Base-by-base conservation (phyloP, 192 early-diverging fungal species). In the Coemansia sp. region DNA sequence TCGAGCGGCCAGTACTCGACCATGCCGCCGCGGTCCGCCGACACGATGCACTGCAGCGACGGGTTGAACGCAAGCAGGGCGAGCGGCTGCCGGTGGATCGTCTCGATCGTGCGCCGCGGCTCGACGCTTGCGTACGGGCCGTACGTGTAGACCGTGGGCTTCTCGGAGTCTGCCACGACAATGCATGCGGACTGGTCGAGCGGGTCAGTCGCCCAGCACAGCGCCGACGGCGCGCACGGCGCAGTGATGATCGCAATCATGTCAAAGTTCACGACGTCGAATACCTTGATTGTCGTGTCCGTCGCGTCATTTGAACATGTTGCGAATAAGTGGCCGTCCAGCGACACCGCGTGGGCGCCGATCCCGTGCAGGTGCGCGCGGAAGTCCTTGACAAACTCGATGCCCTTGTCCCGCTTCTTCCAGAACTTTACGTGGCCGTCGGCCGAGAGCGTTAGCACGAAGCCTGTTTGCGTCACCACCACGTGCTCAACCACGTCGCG, bases 351-450 rank as follows among this genome's bases (percentile, higher is more conserved):
- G 21, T 86, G 79, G 7, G 86, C 83, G 33, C 65, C 60, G 19
- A 87, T 82, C 24, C 80, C 76, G 5, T 80, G 72, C 9, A 97
- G 48, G 73, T 98, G 95, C 0, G 95, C 86, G 6, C 92, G 82
- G 69, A 91, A 99, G 67, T 97, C 95, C 77, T 99, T 99, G 30
- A 97, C 95, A 83, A 99, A 99, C 73, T 99, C 97, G 42, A 99
- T 90, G 11, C 95, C 97, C 32, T 80, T 80, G 5, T 80, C 84
- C 18, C 89, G 86, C 81, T 97, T 98, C 69, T 99, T 98, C 97
- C 97, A 99, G 55, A 98, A 99, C 73, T 99, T 99, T 12, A 99
- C 85, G 60, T 96, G 95, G 1, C 97, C 97, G 73, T 99, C 95
- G 0, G 88, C 80, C 0, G 95, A 98, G 0, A 92, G 90, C 3